phyloP scores from a whole-genome alignment of 345 rosid species.

The Eucalyptus cloeziana region DNA sequence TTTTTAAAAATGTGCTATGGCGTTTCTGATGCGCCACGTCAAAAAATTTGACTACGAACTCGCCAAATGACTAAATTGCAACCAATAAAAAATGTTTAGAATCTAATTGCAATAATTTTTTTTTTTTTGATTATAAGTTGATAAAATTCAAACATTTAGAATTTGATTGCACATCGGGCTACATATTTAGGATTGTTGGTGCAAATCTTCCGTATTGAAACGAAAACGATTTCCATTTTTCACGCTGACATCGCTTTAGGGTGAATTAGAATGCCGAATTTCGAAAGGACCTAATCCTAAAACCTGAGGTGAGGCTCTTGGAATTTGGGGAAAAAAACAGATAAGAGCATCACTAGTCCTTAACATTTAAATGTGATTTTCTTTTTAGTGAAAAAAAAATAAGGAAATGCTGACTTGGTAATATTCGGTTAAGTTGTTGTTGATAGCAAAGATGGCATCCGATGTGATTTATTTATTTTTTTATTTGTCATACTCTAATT shows the following conservation, averaged over 20 bases:
- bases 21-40: fast-evolving
- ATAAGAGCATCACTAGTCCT: background rate
- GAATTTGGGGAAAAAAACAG: background rate
- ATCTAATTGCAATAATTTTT: no score
- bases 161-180: background rate
- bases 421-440: background rate
- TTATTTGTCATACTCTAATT: no score
- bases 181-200: background rate
- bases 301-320: background rate
- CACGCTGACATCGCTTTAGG: background rate
- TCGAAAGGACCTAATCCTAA: no score
- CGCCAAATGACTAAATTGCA: no score
- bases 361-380: background rate
- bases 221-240: background rate
- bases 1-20: no score
- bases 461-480: no score
- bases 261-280: background rate
- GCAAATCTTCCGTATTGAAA: background rate
- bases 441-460: background rate
- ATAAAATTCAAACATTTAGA: background rate
- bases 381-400: background rate
- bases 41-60: no score
- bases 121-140: no score
- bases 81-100: background rate
- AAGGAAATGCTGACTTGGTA: background rate